Base-by-base conservation (phyloP, 306 rosid genomes). In the Malus asiatica region DNA sequence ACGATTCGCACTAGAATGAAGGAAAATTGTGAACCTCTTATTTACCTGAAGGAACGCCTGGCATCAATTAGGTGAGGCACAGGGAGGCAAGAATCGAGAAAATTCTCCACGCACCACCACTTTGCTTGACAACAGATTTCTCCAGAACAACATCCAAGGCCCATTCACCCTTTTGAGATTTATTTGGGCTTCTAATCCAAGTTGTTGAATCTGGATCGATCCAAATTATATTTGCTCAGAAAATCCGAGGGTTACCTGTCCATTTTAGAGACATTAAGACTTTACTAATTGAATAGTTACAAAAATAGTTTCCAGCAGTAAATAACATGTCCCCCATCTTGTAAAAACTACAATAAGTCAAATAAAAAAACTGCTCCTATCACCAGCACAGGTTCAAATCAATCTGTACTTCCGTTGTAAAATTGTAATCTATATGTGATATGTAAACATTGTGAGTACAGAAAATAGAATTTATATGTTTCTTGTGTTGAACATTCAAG, bases 41-140 rank as follows among this genome's bases (percentile, higher is more conserved):
- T 3, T 60, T 80, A 87, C 99, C 92, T 85, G 92, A 78, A 95
- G 16, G 97, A 92, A 38, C 96, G 93, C n/a, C 87, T 83, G 33
- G 92, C 88, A 76, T 95, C 97, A 83, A 95, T 89, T 83, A 95
- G 79, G 81, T 92, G 97, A 61, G 92, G 88, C 52, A 95, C 92
- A 9, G 97, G 93, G 77, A 95, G 96, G 82, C 99, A 95, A 5
- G 89, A 92, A 73, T 95, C 97, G 3, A 90, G 83, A 16, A 92
- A 74, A 83, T 86, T 83, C 97, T 95, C 99, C 99, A 95, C 27
- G 96, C 97, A 85, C 92, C 99, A 48, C 97, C 97, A 48, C 87
- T 90, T 84, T 83, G 87, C 76, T 92, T 95, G 33, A 92, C 83
- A 12, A 83, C 91, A 2, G 86, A 79, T 84, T 92, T 88, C 81